These are phyloP conservation scores for Phlebiopsis flavidoalba DNA, from an alignment of 768 basidiomycete species.

Conservation along the genomic window DNA sequence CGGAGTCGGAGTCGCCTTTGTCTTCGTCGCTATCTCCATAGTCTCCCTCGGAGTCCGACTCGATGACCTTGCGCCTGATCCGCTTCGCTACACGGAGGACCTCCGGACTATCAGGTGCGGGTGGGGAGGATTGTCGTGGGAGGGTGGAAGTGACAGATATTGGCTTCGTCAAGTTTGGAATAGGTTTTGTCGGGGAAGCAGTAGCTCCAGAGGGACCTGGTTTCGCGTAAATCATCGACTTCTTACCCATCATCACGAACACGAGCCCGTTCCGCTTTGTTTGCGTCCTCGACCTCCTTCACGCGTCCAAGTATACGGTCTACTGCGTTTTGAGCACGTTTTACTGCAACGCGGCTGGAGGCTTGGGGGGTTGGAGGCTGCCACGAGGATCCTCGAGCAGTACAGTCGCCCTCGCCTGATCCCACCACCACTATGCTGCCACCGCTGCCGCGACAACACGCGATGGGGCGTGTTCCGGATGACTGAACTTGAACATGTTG, in stretches of 20 bases:
- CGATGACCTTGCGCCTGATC: conserved; percentile 53
- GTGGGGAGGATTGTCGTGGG: background rate
- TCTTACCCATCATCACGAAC: conserved; percentile 73
- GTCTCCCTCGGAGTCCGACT: conserved; percentile 62
- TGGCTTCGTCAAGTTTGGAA: conserved; percentile 32
- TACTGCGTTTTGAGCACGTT: background rate
- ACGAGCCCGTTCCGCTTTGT: conserved; percentile 58
- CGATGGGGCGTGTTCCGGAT: conserved; percentile 41
- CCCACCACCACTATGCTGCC: conserved; percentile 56
- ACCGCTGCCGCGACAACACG: conserved; percentile 55
- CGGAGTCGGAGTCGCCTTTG: conserved; percentile 28
- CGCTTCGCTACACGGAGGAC: conserved; percentile 42
- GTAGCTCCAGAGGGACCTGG: conserved; percentile 19
- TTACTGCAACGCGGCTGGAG: conserved; percentile 12
- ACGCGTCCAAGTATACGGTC: conserved; percentile 59
- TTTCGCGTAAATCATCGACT: conserved; percentile 73
- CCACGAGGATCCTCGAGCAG: conserved; percentile 59
- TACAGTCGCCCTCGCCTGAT: conserved; percentile 54
- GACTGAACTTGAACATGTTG: conserved; percentile 51
- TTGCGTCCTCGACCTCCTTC: conserved; percentile 69
- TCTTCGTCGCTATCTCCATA: conserved; percentile 46
- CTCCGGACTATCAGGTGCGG: conserved; percentile 32
- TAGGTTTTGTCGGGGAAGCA: conserved; percentile 35
- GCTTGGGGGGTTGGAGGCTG: conserved; percentile 24
- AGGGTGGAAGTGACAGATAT: conserved; percentile 10